A percentile compares a stretch with the other conserved stretches of the same genome.
Evolutionary conservation across 2,329 filamentous ascomycete genomes (phyloP).

Genomic region (Hypomyces rosellus): DNA sequence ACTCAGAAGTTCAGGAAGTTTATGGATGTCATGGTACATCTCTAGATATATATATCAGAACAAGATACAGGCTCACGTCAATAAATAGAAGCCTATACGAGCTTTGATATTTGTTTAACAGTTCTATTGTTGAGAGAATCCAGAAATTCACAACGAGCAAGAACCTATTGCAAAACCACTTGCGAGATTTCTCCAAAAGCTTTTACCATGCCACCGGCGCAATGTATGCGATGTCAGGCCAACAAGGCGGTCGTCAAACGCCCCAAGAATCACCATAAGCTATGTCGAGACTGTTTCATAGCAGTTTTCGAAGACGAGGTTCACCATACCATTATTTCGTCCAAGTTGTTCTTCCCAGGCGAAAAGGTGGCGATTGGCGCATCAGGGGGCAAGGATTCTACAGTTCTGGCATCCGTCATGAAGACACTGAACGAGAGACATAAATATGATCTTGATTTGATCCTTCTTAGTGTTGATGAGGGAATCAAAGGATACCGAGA

Average conservation of each 20-base stretch:
- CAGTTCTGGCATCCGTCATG: conserved; percentile 86
- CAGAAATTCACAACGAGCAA: too few species aligned
- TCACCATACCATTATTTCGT: conserved; percentile 82
- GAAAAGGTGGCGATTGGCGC: conserved; percentile 92
- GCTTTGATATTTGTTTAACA: too few species aligned
- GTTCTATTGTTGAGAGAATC: too few species aligned
- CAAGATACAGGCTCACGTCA: too few species aligned
- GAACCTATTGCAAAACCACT: too few species aligned
- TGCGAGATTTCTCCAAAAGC: too few species aligned
- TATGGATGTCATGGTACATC: too few species aligned
- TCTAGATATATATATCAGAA: too few species aligned
- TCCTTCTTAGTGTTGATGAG: conserved; percentile 89
- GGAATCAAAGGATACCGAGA: conserved; percentile 96
- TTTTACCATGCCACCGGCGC: conserved; percentile 64
- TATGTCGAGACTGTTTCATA: conserved; percentile 88
- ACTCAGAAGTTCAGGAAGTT: too few species aligned
- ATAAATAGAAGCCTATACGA: too few species aligned
- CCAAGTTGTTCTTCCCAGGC: conserved; percentile 72
- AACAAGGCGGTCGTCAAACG: conserved; percentile 83
- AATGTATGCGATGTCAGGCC: conserved; percentile 69
- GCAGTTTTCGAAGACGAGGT: conserved; percentile 85
- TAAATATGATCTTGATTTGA: conserved; percentile 76
- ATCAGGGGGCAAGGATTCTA: conserved; percentile 95
- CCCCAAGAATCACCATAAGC: conserved; percentile 89
- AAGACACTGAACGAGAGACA: conserved; percentile 91